Conservation (phyloP, 148 eudicot genomes). For the Oxyria digyna region DNA sequence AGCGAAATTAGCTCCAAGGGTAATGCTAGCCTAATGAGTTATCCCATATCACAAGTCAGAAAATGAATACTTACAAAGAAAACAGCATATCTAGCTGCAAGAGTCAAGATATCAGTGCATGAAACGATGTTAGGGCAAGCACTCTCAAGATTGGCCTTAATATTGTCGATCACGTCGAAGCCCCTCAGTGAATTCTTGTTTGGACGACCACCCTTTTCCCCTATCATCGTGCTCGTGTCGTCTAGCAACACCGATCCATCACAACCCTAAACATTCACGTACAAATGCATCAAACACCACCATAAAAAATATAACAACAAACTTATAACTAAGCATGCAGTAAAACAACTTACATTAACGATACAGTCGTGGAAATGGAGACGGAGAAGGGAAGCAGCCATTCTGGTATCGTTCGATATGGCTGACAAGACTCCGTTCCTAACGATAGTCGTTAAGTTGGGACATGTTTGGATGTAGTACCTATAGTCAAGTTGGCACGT, state of each 20-base stretch:
- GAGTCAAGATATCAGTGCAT: slow-evolving; percentile 59
- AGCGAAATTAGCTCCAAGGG: background rate
- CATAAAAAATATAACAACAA: background rate
- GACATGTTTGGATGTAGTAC: slow-evolving; percentile 40
- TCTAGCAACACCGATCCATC: slow-evolving; percentile 62
- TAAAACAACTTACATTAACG: slow-evolving; percentile 32
- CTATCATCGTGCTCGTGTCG: slow-evolving; percentile 26
- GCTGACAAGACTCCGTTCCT: slow-evolving; percentile 41
- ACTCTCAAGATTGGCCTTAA: slow-evolving; percentile 49
- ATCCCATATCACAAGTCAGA: no score
- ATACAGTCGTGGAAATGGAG: slow-evolving; percentile 72
- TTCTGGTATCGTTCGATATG: slow-evolving; percentile 51
- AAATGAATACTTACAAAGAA: slow-evolving; percentile 24
- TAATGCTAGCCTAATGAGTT: background rate
- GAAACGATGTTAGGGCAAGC: slow-evolving; percentile 54
- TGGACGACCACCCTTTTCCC: slow-evolving; percentile 47
- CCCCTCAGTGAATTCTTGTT: slow-evolving; percentile 56
- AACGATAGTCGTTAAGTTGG: slow-evolving; percentile 38
- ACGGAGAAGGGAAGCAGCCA: slow-evolving; percentile 69
- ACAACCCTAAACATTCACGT: slow-evolving; percentile 39
- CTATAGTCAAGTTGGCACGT: slow-evolving; percentile 42
- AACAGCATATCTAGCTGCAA: slow-evolving; percentile 50
- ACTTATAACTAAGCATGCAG: no score
- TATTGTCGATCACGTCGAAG: slow-evolving; percentile 47
- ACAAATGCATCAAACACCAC: background rate